Evolutionary conservation across 257 asterid genomes (phyloP).

Genomic region (Echites panduratus): DNA sequence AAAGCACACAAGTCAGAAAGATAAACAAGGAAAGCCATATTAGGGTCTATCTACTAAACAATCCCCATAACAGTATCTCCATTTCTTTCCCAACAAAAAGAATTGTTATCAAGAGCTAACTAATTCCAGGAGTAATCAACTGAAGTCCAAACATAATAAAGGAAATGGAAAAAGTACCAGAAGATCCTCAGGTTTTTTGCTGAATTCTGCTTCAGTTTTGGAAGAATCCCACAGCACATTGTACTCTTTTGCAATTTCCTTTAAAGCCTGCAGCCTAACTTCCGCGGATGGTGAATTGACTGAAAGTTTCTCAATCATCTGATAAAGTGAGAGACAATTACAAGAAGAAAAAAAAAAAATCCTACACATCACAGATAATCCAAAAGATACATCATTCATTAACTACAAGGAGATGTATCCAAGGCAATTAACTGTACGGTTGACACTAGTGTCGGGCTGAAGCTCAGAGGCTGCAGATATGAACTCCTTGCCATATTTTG

Average conservation of each 20-base stretch:
- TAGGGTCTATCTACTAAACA: neutral
- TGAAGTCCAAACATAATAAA: neutral
- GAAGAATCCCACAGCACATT: constrained; percentile 70
- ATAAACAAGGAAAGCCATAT: neutral
- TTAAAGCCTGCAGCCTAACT: constrained; percentile 54
- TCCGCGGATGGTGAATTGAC: constrained; percentile 66
- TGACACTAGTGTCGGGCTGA: constrained; percentile 91
- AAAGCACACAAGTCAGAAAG: neutral
- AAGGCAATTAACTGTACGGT: constrained; percentile 69
- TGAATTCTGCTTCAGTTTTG: constrained; percentile 62
- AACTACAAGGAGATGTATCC: neutral
- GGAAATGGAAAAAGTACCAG: constrained; percentile 37
- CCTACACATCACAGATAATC: neutral
- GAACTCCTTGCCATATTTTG: constrained; percentile 92
- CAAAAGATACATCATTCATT: neutral
- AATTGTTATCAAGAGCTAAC: neutral
- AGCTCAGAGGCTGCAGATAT: constrained; percentile 88
- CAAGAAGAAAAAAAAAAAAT: neutral
- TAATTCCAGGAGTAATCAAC: neutral
- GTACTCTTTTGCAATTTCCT: constrained; percentile 67
- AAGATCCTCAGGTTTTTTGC: constrained; percentile 85
- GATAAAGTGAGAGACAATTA: constrained; percentile 20
- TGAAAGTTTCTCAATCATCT: constrained; percentile 88
- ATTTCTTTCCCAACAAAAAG: neutral
- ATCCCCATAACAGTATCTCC: neutral